These are phyloP conservation scores for Nothophoma quercina DNA, from an alignment of 2,329 filamentous ascomycete genomes.

Conservation along the genomic window DNA sequence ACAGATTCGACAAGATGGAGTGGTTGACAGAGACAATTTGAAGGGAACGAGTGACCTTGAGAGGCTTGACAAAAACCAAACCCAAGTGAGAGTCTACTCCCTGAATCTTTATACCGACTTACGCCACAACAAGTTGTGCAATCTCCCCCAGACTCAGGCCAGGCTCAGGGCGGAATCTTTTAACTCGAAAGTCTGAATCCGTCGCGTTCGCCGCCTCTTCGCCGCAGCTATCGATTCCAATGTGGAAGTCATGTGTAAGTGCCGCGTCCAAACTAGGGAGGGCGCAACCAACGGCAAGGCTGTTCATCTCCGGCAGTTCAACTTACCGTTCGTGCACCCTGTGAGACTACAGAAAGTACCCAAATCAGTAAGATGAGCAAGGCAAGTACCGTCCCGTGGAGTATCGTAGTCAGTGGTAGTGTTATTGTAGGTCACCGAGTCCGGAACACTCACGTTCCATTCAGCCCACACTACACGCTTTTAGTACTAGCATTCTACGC, in stretches of 20 bases:
- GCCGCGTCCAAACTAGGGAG: slow-evolving; percentile 3
- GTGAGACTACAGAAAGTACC: neutral
- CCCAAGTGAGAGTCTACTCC: neutral
- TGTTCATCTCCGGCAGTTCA: slow-evolving; percentile 8
- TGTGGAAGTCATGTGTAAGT: neutral
- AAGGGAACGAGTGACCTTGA: slow-evolving; percentile 6
- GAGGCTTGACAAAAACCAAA: neutral
- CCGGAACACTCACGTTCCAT: slow-evolving; percentile 14
- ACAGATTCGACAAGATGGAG: neutral
- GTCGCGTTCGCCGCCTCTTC: neutral
- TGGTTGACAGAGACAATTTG: no score
- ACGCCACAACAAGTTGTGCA: neutral
- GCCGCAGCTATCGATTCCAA: neutral
- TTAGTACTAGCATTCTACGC: slow-evolving; percentile 1
- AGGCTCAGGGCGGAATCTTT: no score
- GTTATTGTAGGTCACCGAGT: neutral
- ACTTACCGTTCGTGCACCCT: slow-evolving; percentile 3
- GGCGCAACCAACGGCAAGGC: neutral
- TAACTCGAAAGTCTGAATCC: neutral
- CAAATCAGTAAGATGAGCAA: slow-evolving; percentile 9
- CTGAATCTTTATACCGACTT: slow-evolving; percentile 2
- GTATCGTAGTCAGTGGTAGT: slow-evolving; percentile 2
- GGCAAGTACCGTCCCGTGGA: slow-evolving; percentile 4
- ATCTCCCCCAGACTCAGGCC: neutral
- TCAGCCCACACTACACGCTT: neutral